These are phyloP conservation scores for Spizellomyces punctatus DNA, from an alignment of 192 early-diverging fungal genomes.

Conservation along the genomic window DNA sequence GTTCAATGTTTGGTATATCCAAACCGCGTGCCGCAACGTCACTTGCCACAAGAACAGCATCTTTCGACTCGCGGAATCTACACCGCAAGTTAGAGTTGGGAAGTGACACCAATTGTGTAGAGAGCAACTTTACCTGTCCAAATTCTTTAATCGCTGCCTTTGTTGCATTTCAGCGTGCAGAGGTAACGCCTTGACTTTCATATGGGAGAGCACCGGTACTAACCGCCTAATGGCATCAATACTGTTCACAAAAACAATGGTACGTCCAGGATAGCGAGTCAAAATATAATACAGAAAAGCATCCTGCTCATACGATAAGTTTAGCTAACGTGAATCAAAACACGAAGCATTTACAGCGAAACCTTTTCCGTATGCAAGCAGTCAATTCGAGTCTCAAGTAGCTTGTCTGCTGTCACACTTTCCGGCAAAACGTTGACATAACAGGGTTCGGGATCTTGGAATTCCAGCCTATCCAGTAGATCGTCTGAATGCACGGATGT, in stretches of 20 bases:
- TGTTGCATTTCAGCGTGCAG: conserved; percentile 98
- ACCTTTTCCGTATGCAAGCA: conserved; percentile 85
- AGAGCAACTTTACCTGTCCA: conserved; percentile 63
- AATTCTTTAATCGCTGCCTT: conserved; percentile 88
- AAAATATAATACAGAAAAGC: conserved; percentile 82
- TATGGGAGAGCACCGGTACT: conserved; percentile 77
- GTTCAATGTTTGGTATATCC: conserved; percentile 90
- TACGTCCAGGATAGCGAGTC: conserved; percentile 82
- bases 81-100: not conserved
- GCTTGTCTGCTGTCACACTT: conserved; percentile 65
- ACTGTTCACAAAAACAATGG: conserved; percentile 93
- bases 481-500: conserved; percentile 50
- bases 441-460: conserved; percentile 71
- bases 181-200: conserved; percentile 73
- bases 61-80: conserved; percentile 70
- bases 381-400: conserved; percentile 85
- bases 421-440: conserved; percentile 75
- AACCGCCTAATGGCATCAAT: conserved; percentile 91
- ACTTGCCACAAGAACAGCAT: conserved; percentile 86
- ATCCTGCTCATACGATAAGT: conserved; percentile 29
- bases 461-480: conserved; percentile 73
- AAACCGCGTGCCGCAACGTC: conserved; percentile 96
- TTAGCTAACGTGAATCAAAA: not conserved
- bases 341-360: not conserved
- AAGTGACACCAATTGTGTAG: too few relatives aligned